Conservation (phyloP, 805 yeast genomes). For the Cyberlindnera japonica region DNA sequence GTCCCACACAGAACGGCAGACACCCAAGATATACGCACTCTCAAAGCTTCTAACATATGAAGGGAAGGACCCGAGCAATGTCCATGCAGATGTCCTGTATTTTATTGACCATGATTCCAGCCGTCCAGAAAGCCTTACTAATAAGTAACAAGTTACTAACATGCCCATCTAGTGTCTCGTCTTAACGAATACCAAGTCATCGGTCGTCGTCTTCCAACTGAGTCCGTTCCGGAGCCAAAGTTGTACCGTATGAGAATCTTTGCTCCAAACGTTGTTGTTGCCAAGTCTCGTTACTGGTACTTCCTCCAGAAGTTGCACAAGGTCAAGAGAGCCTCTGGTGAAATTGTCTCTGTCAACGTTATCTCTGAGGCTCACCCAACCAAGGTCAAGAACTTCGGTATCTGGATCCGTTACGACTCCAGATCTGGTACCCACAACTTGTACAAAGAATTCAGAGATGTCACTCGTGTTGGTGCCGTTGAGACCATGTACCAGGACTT, state of each 20-base stretch:
- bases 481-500: slow-evolving; percentile 98
- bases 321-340: slow-evolving; percentile 99
- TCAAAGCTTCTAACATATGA: too few relatives aligned
- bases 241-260: slow-evolving; percentile 99
- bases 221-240: slow-evolving; percentile 98
- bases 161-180: slow-evolving; percentile 68
- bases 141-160: slow-evolving; percentile 3
- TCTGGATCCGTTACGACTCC: slow-evolving; percentile 99
- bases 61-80: too few relatives aligned
- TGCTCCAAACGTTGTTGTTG: slow-evolving; percentile 98
- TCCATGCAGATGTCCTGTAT: too few relatives aligned
- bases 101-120: not conserved
- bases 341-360: slow-evolving; percentile 88
- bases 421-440: slow-evolving; percentile 99
- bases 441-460: slow-evolving; percentile 99
- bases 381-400: slow-evolving; percentile 99
- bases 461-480: slow-evolving; percentile 98
- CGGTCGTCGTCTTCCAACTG: slow-evolving; percentile 99
- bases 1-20: too few relatives aligned
- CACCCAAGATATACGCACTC: too few relatives aligned
- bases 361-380: slow-evolving; percentile 96
- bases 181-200: slow-evolving; percentile 99
- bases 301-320: slow-evolving; percentile 98
- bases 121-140: not conserved
- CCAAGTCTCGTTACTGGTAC: slow-evolving; percentile 99